phyloP scores from a whole-genome alignment of 2,329 filamentous ascomycete genomes.

The Trichoderma hamatum region DNA sequence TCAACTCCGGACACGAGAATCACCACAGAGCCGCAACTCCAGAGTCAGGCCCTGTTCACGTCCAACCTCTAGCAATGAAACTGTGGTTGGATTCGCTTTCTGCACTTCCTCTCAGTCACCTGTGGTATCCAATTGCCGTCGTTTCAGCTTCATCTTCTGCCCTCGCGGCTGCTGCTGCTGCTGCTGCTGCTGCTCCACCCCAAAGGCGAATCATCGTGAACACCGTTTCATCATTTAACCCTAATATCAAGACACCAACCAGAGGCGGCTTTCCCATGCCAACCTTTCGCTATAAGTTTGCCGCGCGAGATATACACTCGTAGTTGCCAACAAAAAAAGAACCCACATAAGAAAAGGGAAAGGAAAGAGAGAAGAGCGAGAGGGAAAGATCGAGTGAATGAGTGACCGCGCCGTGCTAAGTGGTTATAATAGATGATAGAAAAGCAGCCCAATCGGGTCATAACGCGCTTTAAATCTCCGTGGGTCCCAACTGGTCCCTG shows the following conservation, averaged over 20 bases:
- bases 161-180: not conserved
- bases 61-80: not conserved
- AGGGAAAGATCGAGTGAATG: not conserved
- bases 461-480: not conserved
- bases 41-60: not conserved
- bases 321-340: constrained; percentile 10
- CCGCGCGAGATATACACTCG: constrained; percentile 5
- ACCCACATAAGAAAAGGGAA: not conserved
- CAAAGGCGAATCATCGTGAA: constrained; percentile 25
- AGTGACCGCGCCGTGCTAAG: constrained; percentile 23
- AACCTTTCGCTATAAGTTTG: constrained; percentile 10
- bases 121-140: constrained; percentile 22
- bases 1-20: constrained; percentile 9
- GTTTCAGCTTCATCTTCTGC: not conserved
- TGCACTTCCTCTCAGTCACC: not conserved
- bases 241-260: constrained; percentile 24
- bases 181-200: not conserved
- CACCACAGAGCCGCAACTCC: not conserved
- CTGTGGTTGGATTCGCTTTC: not conserved
- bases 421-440: constrained; percentile 1
- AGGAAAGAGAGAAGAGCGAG: not conserved
- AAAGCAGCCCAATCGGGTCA: constrained; percentile 12
- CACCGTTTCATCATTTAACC: constrained; percentile 29
- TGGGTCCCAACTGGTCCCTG: not conserved
- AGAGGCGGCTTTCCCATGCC: constrained; percentile 6